Percentiles rank a stretch among this genome's conserved stretches.
These are phyloP conservation scores for Plasmodiophora brassicae DNA, from an alignment of 208 protist genomes.

Conservation along the genomic window DNA sequence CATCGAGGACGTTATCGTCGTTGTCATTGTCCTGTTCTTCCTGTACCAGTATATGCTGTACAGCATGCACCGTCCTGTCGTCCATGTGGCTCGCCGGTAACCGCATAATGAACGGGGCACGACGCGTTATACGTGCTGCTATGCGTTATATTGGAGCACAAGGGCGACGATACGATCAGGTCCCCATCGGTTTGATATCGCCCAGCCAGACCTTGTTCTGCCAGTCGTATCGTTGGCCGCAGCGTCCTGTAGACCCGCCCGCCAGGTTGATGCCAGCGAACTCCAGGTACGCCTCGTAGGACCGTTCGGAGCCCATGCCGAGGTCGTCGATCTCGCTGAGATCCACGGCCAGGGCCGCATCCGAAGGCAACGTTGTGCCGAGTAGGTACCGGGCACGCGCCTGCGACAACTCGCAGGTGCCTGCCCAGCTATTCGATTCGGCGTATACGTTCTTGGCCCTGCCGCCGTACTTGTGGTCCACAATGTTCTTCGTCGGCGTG, in stretches of 20 bases:
- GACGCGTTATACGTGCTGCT: no score
- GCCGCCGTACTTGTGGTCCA: constrained; percentile 12
- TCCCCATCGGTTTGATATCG: constrained; percentile 9
- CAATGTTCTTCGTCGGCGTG: neutral
- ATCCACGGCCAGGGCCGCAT: neutral
- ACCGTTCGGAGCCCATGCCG: neutral
- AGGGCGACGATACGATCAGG: no score
- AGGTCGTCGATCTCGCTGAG: neutral
- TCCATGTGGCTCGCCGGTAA: no score
- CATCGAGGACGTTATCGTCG: no score
- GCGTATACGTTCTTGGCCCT: constrained; percentile 22
- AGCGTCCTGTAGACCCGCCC: neutral
- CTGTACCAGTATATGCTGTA: no score
- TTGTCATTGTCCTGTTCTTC: no score
- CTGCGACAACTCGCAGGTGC: neutral
- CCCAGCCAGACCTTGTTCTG: neutral
- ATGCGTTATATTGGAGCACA: no score
- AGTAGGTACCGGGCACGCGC: neutral
- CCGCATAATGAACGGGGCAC: no score
- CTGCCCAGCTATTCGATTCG: neutral
- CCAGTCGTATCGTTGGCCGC: constrained; percentile 10
- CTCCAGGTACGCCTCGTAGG: neutral
- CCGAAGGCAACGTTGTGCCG: neutral
- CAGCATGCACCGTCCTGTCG: no score
- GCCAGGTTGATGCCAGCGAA: constrained; percentile 16